These are phyloP conservation scores for Fistulifera pelliculosa DNA, from an alignment of 108 stramenopile genomes.

Conservation along the genomic window DNA sequence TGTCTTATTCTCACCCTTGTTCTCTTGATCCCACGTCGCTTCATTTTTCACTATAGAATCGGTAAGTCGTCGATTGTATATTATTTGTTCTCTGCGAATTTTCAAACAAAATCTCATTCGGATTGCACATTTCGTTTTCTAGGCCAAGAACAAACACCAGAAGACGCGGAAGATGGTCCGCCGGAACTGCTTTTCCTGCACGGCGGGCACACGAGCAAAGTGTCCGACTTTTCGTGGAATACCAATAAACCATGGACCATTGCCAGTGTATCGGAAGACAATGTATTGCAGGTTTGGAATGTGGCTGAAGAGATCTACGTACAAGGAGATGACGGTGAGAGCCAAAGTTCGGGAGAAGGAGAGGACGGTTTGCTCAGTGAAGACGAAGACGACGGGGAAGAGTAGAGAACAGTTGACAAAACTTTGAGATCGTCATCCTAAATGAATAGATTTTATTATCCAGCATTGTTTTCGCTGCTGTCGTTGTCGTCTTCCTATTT, in stretches of 20 bases:
- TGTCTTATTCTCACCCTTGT: no score
- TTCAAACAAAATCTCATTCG: no score
- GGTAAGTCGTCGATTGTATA: no score
- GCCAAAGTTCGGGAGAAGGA: no score
- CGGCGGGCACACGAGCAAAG: constrained; percentile 92
- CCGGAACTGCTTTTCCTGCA: constrained; percentile 97
- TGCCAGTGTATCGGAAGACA: constrained; percentile 92
- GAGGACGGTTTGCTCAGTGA: not conserved
- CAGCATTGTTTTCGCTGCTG: no score
- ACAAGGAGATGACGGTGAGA: constrained; percentile 1
- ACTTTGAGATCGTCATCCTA: not conserved
- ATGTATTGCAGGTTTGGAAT: constrained; percentile 95
- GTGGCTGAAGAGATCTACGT: constrained; percentile 92
- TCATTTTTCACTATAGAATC: no score
- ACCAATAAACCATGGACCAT: constrained; percentile 77
- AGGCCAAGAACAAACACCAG: constrained; percentile 85
- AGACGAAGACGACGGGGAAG: not conserved
- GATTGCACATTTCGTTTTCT: no score
- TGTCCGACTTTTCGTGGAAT: constrained; percentile 92
- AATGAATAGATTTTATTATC: no score
- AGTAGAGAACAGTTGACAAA: not conserved
- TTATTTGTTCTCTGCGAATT: no score
- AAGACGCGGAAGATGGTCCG: constrained; percentile 96
- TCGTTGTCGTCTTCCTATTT: no score
- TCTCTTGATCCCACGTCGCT: no score